Evolutionary conservation across 495 filamentous ascomycete species (phyloP), one percentile per base, ranked within the genome.

Genomic region (Neurospora sp.): DNA sequence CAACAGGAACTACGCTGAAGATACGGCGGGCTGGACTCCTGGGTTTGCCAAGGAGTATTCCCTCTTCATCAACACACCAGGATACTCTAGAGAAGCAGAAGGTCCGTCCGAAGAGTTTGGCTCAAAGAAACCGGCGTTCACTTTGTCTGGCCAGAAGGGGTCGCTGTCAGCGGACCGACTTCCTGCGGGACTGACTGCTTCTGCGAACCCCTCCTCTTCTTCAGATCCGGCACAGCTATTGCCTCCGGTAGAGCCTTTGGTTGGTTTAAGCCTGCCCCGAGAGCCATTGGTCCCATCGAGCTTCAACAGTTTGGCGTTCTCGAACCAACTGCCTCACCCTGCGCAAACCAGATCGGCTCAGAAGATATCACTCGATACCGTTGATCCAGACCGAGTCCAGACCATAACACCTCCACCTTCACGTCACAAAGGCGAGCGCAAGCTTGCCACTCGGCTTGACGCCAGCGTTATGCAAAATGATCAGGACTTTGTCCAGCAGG

Each of bases 31-130:
- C 73, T 88, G 86, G 85, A 88, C 86, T 11, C 86, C 86, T 75
- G 83, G 82, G 35, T 88, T 88, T 81, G 86, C 86, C 75, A 86
- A 88, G 74, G 86, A 89, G 73, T 89, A 87, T 76, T 87, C 86
- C 72, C 86, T 89, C 76, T 88, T 88, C 80, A 66, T 66, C 27
- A 86, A 85, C 6, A 87, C 87, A 14, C 86, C 86, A 12, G 86
- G 86, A 23, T 85, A 87, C 74, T 77, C 87, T 54, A 83, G 82
- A 70, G 84, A 80, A 74, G 74, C 75, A 9, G 79, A 85, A 39
- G 78, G 75, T 40, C 77, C 80, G 31, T 83, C 87, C 80, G 75
- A 79, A 76, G 83, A 84, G 71, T 83, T 83, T 77, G 76, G 72
- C 31, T 75, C 81, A 31, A 40, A 76, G 31, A 80, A 79, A 42